These are phyloP conservation scores for Mycena pura DNA, from an alignment of 768 basidiomycete genomes.

Conservation along the genomic window DNA sequence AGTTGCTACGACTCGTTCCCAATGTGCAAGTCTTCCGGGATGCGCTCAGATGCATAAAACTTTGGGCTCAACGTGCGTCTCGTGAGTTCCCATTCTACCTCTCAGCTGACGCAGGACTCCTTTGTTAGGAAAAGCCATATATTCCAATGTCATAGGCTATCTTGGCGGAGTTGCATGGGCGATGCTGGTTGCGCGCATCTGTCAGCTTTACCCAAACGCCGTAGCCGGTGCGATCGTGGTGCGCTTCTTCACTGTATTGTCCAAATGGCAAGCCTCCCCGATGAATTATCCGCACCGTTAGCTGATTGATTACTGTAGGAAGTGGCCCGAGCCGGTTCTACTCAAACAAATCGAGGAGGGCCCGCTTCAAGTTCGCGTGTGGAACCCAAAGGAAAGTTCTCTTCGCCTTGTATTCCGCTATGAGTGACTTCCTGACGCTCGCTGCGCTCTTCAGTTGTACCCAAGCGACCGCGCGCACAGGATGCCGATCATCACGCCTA, in stretches of 20 bases:
- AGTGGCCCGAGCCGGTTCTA: constrained; percentile 97
- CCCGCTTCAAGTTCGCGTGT: constrained; percentile 89
- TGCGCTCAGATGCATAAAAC: constrained; percentile 91
- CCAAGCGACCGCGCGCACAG: constrained; percentile 89
- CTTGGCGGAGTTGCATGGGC: constrained; percentile 99
- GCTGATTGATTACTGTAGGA: constrained; percentile 54
- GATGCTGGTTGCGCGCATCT: constrained; percentile 96
- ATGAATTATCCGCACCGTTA: not conserved
- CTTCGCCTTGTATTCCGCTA: not conserved
- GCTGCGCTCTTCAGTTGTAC: constrained; percentile 66
- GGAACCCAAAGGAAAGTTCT: constrained; percentile 87
- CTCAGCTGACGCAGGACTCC: too few species aligned
- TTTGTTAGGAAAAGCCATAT: constrained; percentile 86
- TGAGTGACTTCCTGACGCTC: too few species aligned
- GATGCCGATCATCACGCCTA: constrained; percentile 99
- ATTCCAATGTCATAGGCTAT: constrained; percentile 97
- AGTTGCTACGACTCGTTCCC: constrained; percentile 93
- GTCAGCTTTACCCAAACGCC: constrained; percentile 96
- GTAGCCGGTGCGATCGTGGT: constrained; percentile 95
- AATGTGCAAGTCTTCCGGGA: constrained; percentile 95
- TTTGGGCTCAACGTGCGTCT: constrained; percentile 92
- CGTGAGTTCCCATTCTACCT: not conserved
- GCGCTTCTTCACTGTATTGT: constrained; percentile 97
- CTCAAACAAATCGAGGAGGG: constrained; percentile 97
- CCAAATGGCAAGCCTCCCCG: constrained; percentile 77